Evolutionary conservation across 129 eudicot genomes (phyloP), one percentile per base, ranked within the genome.

Genomic region (Helianthus tuberosus): DNA sequence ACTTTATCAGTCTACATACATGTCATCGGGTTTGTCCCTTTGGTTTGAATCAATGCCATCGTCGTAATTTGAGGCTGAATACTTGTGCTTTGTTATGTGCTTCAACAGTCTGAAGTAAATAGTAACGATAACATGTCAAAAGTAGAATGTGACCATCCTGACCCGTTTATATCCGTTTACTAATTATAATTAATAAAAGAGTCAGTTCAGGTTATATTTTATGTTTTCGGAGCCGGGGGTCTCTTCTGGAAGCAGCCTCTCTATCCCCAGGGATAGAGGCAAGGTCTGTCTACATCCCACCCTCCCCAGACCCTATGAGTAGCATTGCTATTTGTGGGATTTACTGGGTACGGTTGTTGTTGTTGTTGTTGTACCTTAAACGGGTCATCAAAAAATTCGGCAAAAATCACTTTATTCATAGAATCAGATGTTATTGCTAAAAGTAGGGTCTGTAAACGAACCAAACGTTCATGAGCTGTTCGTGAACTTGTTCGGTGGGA

Each of bases 41-140:
- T 77, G 59, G 35, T 84, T 78, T 9, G 81, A 38, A 46, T 77
- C 83, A 64, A 44, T 59, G 58, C 27, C 23, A 7, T 83, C 88
- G 38, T 78, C 89, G 0, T 68, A 63, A 66, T 69, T 77, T 12
- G 75, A 71, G 55, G 80, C 44, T 9, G 90, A 65, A 35, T 84
- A 72, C 90, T 84, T 93, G 79, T 82, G 49, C 73, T 54, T 81
- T 52, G 77, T 69, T 76, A 79, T 83, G 72, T 81, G 91, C 66
- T 80, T 86, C 79, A 80, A 88, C 78, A 86, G 77, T 85, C 98
- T 93, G 97, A 71, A 84, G 73, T 32, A 69, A 13, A 12, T 70
- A 41, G 59, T 14, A 66, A 62, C 5, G 11, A 65, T 58, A 79
- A 44, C 32, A 55, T 16, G 50, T 52, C 47, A 48, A 50, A 58